Evolutionary conservation across 1,284 basidiomycete genomes (phyloP), one percentile per base, ranked within the genome.

Genomic region (Cutaneotrichosporon cavernicola): DNA sequence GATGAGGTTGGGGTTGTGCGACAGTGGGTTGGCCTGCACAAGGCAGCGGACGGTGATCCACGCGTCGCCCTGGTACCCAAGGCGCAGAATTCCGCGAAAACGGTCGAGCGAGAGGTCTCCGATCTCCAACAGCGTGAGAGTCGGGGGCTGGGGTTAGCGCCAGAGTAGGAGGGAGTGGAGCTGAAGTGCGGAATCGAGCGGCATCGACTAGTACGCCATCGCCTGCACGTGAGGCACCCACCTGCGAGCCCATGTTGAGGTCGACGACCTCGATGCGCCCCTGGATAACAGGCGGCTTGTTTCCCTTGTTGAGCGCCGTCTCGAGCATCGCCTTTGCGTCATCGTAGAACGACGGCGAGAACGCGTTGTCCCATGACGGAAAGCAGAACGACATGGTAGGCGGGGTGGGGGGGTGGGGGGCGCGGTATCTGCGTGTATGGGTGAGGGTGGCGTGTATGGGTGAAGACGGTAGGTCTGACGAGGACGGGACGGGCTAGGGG

Each of bases 181-280:
- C 11, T 11, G 18, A 18, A n/a, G n/a, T n/a, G n/a, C n/a, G n/a
- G n/a, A n/a, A n/a, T n/a, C n/a, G 18, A 34, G n/a, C 26, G 26
- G 26, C 7, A n/a, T 36, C 34, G 34, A 13, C 11, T 8, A 36
- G 34, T 8, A 8, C 34, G 34, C 34, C 34, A 36, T 9, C 34
- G 7, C 34, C 34, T 36, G 8, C 34, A 36, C 34, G 11, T 36
- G 34, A 9, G 40, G 8, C 26, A 82, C 86, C 68, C 67, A 92
- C 94, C 83, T 97, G 90, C 1, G 91, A 94, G 50, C 97, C 97
- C 96, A 99, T 99, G 81, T 95, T 89, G 34, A 99, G 83, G 79
- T 98, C 96, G 63, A 97, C 91, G 36, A 99, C 97, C 77, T 97
- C 90, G 70, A 99, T 99, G 79, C 88, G 89, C 80, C 97, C 97